phyloP scores from a whole-genome alignment of 2,329 filamentous ascomycete species.

The Epichloe hybrida region DNA sequence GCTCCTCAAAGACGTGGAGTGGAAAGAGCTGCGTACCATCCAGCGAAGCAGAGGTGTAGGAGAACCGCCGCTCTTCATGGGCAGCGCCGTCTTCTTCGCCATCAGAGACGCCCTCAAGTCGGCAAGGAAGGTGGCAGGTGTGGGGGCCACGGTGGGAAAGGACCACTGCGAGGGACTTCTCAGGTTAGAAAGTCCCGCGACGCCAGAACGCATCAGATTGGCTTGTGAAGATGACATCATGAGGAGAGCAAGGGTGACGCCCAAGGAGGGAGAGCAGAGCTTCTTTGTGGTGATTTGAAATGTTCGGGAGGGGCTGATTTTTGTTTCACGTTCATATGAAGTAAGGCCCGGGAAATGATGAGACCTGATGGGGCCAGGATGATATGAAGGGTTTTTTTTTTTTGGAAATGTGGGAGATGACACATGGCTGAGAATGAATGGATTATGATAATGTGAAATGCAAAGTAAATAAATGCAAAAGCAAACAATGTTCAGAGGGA shows the following conservation, averaged over 20 bases:
- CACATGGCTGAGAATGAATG: neutral
- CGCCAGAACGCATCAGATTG: constrained; percentile 67
- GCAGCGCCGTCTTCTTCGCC: constrained; percentile 74
- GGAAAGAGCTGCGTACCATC: constrained; percentile 78
- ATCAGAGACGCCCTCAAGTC: constrained; percentile 73
- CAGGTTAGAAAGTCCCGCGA: constrained; percentile 64
- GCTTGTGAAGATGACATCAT: constrained; percentile 73
- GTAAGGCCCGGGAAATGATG: too few relatives aligned
- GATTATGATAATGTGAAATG: neutral
- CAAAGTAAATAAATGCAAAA: neutral
- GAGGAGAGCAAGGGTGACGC: constrained; percentile 53
- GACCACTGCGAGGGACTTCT: constrained; percentile 38
- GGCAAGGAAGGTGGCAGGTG: constrained; percentile 59
- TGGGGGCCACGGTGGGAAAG: constrained; percentile 33
- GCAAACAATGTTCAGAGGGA: neutral
- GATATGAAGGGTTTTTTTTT: neutral
- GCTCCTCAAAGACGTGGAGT: constrained; percentile 72
- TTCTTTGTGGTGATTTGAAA: constrained; percentile 55
- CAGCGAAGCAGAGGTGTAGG: constrained; percentile 70
- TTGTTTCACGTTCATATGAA: neutral
- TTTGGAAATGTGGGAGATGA: too few relatives aligned
- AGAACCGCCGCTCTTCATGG: constrained; percentile 67
- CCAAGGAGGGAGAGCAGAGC: constrained; percentile 68
- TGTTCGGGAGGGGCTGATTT: neutral
- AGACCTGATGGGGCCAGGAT: neutral